Base-by-base conservation (phyloP, 192 early-diverging fungal species). In the Rhizophlyctis rosea region DNA sequence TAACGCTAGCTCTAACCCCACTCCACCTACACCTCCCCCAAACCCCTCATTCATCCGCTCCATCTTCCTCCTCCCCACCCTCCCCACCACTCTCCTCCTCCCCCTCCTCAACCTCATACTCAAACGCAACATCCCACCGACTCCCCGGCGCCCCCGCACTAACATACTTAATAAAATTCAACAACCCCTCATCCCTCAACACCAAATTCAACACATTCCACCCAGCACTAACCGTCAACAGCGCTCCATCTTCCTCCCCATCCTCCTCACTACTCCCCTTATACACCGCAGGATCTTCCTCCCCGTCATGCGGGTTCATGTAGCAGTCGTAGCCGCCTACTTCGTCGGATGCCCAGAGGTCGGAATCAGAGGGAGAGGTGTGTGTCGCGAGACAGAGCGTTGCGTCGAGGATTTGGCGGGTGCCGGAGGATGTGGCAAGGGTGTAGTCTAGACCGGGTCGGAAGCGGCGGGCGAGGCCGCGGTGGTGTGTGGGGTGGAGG, bases 151-250 rank as follows among this genome's bases (percentile, higher is more conserved):
- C 84, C 49, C 70, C 50, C 27, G 86, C 87, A 59, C 83, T 81
- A n/a, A 92, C 88, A 66, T 92, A 92, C 74, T 91, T 91, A 47
- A 90, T 76, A 70, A 92, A 92, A 44, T 78, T 69, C 74, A 91
- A 86, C 18, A 91, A 77, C n/a, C 81, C 81, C n/a, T 83, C 83
- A 52, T 90, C 89, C 36, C 88, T 65, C 72, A 92, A 58, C 0
- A 87, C 89, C 11, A 91, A 58, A 14, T 59, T 79, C 44, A 92
- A 66, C 23, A 81, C 79, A 69, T 91, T 92, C 64, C 77, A 76
- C 1, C 77, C 75, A 1, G 87, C 85, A 0, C 85, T 77, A 13
- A 85, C 77, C 3, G 86, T 88, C 32, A 92, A 67, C 64, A 92
- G 61, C 18, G 86, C 87, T 35, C 85, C 85, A 21, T 72, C 81